Evolutionary conservation across 2,329 filamentous ascomycete genomes (phyloP), one percentile per base, ranked within the genome.

Genomic region (Arthroderma sp.): DNA sequence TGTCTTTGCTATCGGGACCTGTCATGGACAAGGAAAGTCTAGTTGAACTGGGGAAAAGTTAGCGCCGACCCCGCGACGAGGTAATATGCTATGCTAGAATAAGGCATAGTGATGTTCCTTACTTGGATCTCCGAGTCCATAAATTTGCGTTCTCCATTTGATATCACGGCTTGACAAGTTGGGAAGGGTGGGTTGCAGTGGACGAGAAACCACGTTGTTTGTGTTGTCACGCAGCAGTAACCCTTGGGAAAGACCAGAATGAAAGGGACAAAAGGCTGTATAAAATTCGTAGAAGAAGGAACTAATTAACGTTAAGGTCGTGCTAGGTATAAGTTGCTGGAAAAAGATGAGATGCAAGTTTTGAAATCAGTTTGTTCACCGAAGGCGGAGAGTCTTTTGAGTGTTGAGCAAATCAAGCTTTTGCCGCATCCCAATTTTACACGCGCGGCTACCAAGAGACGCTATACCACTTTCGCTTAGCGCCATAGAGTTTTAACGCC

Each of bases 11-110:
- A 55, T 73, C 69, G 51, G 68, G 56, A 59, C 77, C 76, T 60
- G 78, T 71, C 62, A 84, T 93, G 56, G 86, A 81, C 52, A 96
- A 75, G 55, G 87, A 94, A 67, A 95, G 83, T 73, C 94, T 96
- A 75, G 78, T 85, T 67, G 78, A 77, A 73, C 83, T 91, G 46
- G 46, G 38, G 30, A 32, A 47, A 52, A 42, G 58, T 52, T 55
- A 60, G 59, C 50, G 53, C 44, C 53, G 44, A 51, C 36, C 43
- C 36, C 34, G 36, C 39, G 42, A 43, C 38, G 31, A 29, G 40
- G 30, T 6, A 43, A 29, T 43, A 44, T 39, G 31, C 45, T 11
- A 47, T 43, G 38, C 32, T 44, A 39, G 33, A 43, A 36, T 8
- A 7, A n/a, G 41, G 41, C 5, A 15, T 6, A 11, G 2, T 9